Percentiles rank a stretch among this genome's conserved stretches.
Conservation (phyloP, 176 grass and related monocot genomes). For the Typha latifolia region DNA sequence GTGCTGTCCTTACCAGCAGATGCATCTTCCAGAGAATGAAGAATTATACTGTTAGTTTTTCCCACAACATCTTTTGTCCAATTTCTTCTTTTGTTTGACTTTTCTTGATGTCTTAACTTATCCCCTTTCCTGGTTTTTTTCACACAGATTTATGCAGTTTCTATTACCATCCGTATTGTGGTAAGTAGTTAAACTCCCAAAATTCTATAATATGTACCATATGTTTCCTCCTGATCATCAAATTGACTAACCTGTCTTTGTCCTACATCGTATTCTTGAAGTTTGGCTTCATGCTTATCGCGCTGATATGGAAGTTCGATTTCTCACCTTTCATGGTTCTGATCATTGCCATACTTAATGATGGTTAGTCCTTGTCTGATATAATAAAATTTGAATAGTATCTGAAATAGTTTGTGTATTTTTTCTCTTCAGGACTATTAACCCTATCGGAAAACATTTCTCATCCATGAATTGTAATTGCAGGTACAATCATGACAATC, state of each 20-base stretch:
- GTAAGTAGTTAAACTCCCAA: slow-evolving; percentile 32
- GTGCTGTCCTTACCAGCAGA: slow-evolving; percentile 90
- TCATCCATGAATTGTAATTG: background rate
- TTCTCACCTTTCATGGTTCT: slow-evolving; percentile 98
- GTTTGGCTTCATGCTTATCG: slow-evolving; percentile 94
- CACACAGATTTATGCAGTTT: slow-evolving; percentile 89
- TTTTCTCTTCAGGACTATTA: background rate
- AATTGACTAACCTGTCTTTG: slow-evolving; percentile 4
- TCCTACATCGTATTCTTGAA: slow-evolving; percentile 27
- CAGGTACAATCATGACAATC: slow-evolving; percentile 98
- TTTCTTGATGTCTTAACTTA: background rate
- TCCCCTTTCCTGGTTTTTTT: background rate
- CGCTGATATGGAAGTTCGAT: slow-evolving; percentile 86
- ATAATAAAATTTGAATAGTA: background rate
- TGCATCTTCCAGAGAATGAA: slow-evolving; percentile 99
- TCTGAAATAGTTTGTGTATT: background rate
- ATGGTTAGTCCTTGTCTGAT: slow-evolving; percentile 38
- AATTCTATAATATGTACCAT: background rate
- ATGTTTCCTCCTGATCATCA: background rate
- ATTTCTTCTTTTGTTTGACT: background rate
- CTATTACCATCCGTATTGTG: slow-evolving; percentile 97
- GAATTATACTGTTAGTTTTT: slow-evolving; percentile 77
- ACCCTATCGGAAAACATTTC: background rate
- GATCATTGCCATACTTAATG: slow-evolving; percentile 98
- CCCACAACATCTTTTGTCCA: background rate